Base-by-base conservation (phyloP, 2,329 filamentous ascomycete species). In the Malbranchea zuffiana region DNA sequence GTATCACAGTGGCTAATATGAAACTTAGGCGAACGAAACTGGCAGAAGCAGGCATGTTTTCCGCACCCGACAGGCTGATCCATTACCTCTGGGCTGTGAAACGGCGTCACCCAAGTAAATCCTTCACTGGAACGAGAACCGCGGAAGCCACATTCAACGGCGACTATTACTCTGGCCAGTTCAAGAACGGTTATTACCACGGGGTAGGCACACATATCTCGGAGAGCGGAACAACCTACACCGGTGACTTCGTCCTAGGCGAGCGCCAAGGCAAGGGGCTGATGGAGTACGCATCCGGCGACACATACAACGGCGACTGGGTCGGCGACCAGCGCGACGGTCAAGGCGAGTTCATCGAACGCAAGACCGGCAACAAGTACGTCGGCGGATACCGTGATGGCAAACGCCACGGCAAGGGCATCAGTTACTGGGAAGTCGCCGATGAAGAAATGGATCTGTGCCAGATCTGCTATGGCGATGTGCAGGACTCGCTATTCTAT, bases 401-500 rank as follows among this genome's bases (percentile, higher is more conserved):
- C 45, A 74, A 74, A 54, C 68, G 71, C 26, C 69, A 72, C 45
- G 75, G 74, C 35, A 70, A 72, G 44, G 75, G 75, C n/a, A 67
- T 73, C 24, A 76, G 72, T 38, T 68, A 70, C 44, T 78, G 72
- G 66, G 70, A 73, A 47, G 68, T 72, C 17, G 74, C 74, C 2
- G 72, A 78, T 37, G 73, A 78, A 40, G 71, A 75, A 44, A 67
- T 70, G 53, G 63, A 68, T 30, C 51, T 72, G 4, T 79, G 75
- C 50, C 65, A 71, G 39, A 77, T 79, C 40, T 79, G 75, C 59
- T 78, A 71, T 54, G 67, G 70, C n/a, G 66, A 69, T 29, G 67
- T 68, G 27, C 70, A 74, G 37, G 70, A 75, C 42, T 69, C 72
- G 3, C 64, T 74, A 5, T 77, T 79, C 51, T 74, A 72, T 46